These are phyloP conservation scores for Parathielavia appendiculata DNA, from an alignment of 495 filamentous ascomycete genomes.

Conservation along the genomic window DNA sequence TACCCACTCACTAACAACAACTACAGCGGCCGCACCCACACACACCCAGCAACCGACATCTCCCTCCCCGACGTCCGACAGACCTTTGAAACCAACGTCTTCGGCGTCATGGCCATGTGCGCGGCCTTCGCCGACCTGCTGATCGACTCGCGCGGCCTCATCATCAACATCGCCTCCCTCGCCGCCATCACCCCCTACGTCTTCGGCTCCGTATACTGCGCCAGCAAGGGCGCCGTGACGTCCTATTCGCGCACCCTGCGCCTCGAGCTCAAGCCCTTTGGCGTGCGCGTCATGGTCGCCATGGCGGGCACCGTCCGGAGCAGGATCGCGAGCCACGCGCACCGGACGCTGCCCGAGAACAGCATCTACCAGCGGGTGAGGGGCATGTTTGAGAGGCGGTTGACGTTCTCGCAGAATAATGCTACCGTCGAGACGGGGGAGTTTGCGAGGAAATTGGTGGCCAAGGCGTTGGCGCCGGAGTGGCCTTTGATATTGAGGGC, in stretches of 20 bases:
- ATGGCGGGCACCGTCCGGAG: conserved; percentile 48
- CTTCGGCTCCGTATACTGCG: conserved; percentile 49
- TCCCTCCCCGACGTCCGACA: conserved; percentile 45
- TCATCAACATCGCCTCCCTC: conserved; percentile 53
- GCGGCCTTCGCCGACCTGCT: conserved; percentile 52
- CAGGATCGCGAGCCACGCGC: conserved; percentile 38
- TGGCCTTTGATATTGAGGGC: conserved; percentile 31
- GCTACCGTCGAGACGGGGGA: conserved; percentile 37
- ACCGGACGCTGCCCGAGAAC: conserved; percentile 35
- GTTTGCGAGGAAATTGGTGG: conserved; percentile 37
- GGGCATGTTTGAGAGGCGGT: conserved; percentile 40
- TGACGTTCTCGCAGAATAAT: conserved; percentile 44
- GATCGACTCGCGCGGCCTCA: conserved; percentile 46
- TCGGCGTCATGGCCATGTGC: conserved; percentile 50
- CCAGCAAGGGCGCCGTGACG: conserved; percentile 49
- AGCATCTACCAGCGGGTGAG: conserved; percentile 40
- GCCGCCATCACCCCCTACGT: conserved; percentile 43
- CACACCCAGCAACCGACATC: conserved; percentile 51
- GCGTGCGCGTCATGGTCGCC: conserved; percentile 50
- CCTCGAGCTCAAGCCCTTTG: conserved; percentile 50
- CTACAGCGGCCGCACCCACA: conserved; percentile 45
- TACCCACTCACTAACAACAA: neutral
- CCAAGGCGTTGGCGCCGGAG: conserved; percentile 34
- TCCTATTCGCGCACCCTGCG: conserved; percentile 49
- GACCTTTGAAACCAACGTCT: conserved; percentile 61